Base-by-base conservation (phyloP, 2,329 filamentous ascomycete genomes). In the Didymella sp. region DNA sequence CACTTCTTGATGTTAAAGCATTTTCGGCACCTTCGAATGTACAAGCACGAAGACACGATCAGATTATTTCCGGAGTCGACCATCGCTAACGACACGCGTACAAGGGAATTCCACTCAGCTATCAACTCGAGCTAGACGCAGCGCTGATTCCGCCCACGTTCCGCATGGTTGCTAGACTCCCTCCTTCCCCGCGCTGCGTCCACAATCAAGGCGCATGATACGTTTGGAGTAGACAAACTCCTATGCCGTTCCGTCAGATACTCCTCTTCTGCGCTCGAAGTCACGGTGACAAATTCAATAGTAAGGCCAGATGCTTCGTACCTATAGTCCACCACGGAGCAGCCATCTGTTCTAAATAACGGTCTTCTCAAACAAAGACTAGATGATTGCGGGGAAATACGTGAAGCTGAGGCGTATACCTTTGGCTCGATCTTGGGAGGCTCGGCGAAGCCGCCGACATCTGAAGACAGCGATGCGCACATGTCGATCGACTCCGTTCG, bases 391-490 rank as follows among this genome's bases (percentile, higher is more conserved):
- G 13, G 22, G 33, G 17, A 40, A 22, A 27, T 11, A 25, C 21
- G 8, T 30, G 27, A 30, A 27, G 27, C 27, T 44, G 42, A 31
- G 22, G 17, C 21, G 13, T 13, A 41, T 12, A 2, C 11, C 3
- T 6, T 35, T 17, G 7, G 40, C 40, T 17, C 21, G 40, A 44
- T 22, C 12, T 2, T 27, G 9, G 38, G n/a, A 6, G 6, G 5
- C 30, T 51, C 48, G 48, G 40, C 48, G 40, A 42, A 28, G 48
- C 22, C 28, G 48, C 48, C 48, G 40, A 51, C 12, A 21, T 21
- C 9, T 22, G 9, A 12, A 43, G 30, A 43, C 19, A 28, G 40
- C 22, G 19, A 3, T 11, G 19, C 9, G 27, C n/a, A 22, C 12
- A 42, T 27, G 48, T 37, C 40, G 22, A 37, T 51, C 30, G 15